phyloP scores from a whole-genome alignment of 73 alveolate species.

The Symbiodinium pilosum region DNA sequence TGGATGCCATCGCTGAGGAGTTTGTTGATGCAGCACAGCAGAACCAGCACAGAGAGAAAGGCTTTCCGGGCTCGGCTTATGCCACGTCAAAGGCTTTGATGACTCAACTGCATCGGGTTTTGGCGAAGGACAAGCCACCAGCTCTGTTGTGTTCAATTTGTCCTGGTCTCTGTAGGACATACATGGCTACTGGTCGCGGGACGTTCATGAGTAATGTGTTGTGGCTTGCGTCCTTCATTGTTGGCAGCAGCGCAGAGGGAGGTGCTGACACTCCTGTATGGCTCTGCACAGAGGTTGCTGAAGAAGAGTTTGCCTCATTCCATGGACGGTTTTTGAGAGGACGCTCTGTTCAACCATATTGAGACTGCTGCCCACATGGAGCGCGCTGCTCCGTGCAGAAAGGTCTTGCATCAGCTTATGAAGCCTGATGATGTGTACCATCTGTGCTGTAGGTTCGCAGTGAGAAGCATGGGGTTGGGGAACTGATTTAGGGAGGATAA shows the following conservation, averaged over 20 bases:
- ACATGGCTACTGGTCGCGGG: constrained; percentile 90
- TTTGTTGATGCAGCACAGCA: constrained; percentile 42
- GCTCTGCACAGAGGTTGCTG: constrained; percentile 30
- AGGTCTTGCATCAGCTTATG: too few relatives aligned
- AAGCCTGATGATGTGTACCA: too few relatives aligned
- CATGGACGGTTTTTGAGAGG: constrained; percentile 76
- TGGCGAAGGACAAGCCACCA: constrained; percentile 55
- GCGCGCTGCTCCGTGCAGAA: too few relatives aligned
- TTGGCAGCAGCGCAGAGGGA: constrained; percentile 55
- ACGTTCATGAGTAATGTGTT: constrained; percentile 83
- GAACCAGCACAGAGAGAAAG: constrained; percentile 50
- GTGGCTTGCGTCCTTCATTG: constrained; percentile 80
- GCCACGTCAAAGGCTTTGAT: constrained; percentile 74
- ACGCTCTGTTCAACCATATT: constrained; percentile 9
- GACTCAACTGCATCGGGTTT: constrained; percentile 80
- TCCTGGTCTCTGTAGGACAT: constrained; percentile 70
- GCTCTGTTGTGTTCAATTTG: constrained; percentile 37
- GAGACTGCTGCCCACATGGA: too few relatives aligned
- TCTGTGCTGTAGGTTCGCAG: too few relatives aligned
- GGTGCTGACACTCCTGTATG: constrained; percentile 88
- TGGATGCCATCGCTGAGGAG: constrained; percentile 78
- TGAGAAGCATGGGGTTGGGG: too few relatives aligned
- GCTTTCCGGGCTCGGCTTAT: constrained; percentile 53
- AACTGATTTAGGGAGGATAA: too few relatives aligned
- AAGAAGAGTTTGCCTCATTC: neutral